Evolutionary conservation across 2,329 filamentous ascomycete species (phyloP).

Genomic region (Chrysosporium keratinophilum): DNA sequence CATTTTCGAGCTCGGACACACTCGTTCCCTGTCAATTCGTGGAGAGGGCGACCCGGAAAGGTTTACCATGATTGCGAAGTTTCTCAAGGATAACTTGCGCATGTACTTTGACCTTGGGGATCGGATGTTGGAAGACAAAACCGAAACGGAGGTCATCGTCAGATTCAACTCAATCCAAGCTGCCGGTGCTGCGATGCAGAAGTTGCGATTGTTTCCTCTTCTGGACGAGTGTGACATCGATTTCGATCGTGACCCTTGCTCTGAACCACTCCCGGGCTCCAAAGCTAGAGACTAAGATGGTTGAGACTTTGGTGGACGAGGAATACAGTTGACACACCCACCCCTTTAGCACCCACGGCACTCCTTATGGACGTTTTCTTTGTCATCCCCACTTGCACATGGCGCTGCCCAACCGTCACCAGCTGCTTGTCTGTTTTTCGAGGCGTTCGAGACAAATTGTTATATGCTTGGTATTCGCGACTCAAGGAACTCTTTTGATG

Average conservation of each 20-base stretch:
- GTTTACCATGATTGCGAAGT: constrained; percentile 11
- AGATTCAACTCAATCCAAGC: constrained; percentile 17
- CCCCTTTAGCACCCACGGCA: too few relatives aligned
- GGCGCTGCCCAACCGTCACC: too few relatives aligned
- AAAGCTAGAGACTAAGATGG: neutral
- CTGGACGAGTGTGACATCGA: constrained; percentile 13
- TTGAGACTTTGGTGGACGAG: neutral
- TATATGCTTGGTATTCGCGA: too few relatives aligned
- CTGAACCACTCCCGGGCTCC: constrained; percentile 12
- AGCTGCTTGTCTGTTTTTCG: too few relatives aligned
- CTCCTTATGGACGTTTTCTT: too few relatives aligned
- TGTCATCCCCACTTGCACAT: too few relatives aligned
- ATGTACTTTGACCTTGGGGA: constrained; percentile 16
- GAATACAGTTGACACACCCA: too few relatives aligned
- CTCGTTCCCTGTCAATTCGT: constrained; percentile 21
- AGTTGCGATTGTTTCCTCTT: neutral
- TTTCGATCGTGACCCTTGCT: constrained; percentile 16
- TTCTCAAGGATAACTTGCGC: constrained; percentile 9
- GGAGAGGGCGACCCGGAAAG: constrained; percentile 11
- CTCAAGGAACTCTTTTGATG: too few relatives aligned
- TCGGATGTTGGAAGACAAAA: constrained; percentile 14
- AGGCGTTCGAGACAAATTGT: too few relatives aligned
- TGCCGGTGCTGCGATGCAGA: constrained; percentile 7
- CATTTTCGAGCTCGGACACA: constrained; percentile 20
- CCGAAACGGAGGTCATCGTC: constrained; percentile 14